These are phyloP conservation scores for Urostyla sp. DNA, from an alignment of 73 alveolate species.

Conservation along the genomic window DNA sequence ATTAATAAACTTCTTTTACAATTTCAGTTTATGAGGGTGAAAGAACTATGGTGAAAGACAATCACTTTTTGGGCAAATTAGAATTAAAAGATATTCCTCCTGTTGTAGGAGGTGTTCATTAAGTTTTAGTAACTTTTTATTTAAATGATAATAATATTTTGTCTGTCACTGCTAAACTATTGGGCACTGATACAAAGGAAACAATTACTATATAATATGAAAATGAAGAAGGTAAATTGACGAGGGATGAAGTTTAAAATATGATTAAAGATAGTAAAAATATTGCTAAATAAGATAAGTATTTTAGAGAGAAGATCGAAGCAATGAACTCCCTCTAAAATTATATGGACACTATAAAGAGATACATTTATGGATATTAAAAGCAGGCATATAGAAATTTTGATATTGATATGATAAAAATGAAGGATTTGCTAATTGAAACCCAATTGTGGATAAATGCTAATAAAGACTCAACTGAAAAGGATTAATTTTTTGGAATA, in stretches of 20 bases:
- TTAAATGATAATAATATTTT: no score
- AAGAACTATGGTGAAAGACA: slow-evolving; percentile 92
- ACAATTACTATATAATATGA: slow-evolving; percentile 79
- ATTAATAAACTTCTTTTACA: slow-evolving; percentile 92
- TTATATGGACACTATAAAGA: slow-evolving; percentile 88
- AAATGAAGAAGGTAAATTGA: slow-evolving; percentile 94
- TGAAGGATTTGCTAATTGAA: slow-evolving; percentile 79
- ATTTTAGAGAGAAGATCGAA: slow-evolving; percentile 90
- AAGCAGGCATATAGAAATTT: slow-evolving; percentile 73
- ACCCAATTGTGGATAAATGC: slow-evolving; percentile 80
- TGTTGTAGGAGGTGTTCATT: slow-evolving; percentile 56
- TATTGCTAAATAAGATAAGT: slow-evolving; percentile 92
- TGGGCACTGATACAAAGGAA: slow-evolving; percentile 56
- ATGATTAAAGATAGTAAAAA: slow-evolving; percentile 92
- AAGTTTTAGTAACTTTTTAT: slow-evolving; percentile 75
- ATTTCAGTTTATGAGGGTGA: slow-evolving; percentile 97
- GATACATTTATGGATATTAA: slow-evolving; percentile 86
- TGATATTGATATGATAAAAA: slow-evolving; percentile 76
- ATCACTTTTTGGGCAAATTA: slow-evolving; percentile 93
- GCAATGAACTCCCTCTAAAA: slow-evolving; percentile 91
- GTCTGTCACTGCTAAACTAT: no score
- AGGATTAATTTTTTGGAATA: no score
- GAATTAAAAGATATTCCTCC: slow-evolving; percentile 68
- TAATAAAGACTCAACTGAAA: slow-evolving; percentile 82
- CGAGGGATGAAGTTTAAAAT: slow-evolving; percentile 91